These are phyloP conservation scores for Hansfordia pulvinata DNA, from an alignment of 2,329 filamentous ascomycete species.

Conservation along the genomic window DNA sequence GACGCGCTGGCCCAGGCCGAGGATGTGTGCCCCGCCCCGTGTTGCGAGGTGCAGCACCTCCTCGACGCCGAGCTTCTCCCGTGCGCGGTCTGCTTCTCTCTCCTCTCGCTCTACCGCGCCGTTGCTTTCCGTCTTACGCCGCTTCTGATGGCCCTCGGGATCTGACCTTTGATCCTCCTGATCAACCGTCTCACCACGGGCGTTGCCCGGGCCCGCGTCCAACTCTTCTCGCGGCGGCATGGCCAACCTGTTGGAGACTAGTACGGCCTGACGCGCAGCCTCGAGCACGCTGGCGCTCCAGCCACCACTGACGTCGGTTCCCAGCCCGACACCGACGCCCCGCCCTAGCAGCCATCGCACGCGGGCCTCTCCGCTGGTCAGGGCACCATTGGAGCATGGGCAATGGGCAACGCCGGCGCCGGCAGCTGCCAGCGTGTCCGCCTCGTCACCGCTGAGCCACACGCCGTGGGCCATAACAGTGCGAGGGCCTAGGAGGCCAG, in stretches of 20 bases:
- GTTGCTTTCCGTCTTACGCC: too few species aligned
- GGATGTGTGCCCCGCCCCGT: slow-evolving; percentile 68
- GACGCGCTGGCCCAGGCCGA: slow-evolving; percentile 58
- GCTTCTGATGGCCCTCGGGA: too few species aligned
- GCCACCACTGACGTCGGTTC: slow-evolving; percentile 83
- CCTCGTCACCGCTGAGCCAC: slow-evolving; percentile 58
- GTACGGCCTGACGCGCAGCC: slow-evolving; percentile 65
- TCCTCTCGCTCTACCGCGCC: not conserved
- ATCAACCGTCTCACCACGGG: slow-evolving; percentile 4
- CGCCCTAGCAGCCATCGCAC: slow-evolving; percentile 62
- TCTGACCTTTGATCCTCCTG: too few species aligned
- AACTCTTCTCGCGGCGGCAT: too few species aligned
- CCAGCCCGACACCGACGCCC: slow-evolving; percentile 70
- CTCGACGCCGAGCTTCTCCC: slow-evolving; percentile 62
- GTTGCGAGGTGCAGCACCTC: slow-evolving; percentile 83
- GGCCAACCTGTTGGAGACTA: slow-evolving; percentile 62
- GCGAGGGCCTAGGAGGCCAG: slow-evolving; percentile 53
- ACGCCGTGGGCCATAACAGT: slow-evolving; percentile 82
- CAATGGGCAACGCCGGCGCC: slow-evolving; percentile 68
- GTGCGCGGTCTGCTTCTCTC: slow-evolving; percentile 18
- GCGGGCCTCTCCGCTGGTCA: slow-evolving; percentile 66
- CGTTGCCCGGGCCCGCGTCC: slow-evolving; percentile 14
- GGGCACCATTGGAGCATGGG: slow-evolving; percentile 70
- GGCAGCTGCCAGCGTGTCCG: slow-evolving; percentile 43
- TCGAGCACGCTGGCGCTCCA: slow-evolving; percentile 74